Percentiles rank a stretch among this genome's conserved stretches.
phyloP scores from a whole-genome alignment of 1,284 basidiomycete species.

The Ganoderma leucocontextum region DNA sequence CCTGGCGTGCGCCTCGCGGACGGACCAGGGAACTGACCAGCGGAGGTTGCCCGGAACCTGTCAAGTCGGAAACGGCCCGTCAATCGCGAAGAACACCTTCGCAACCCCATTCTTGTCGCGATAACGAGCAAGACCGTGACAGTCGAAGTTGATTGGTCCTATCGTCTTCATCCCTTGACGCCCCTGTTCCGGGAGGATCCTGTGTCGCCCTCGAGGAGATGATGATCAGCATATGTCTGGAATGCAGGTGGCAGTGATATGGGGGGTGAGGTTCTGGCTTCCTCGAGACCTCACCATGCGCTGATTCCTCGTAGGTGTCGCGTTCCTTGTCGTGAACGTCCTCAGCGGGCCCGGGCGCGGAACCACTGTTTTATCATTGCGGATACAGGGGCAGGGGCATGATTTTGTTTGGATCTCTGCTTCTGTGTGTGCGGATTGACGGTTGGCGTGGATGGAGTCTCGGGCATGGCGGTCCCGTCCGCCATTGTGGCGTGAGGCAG shows the following conservation, averaged over 20 bases:
- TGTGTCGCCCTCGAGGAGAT: not conserved
- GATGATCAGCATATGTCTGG: not conserved
- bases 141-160: not conserved
- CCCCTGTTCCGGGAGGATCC: constrained; percentile 7
- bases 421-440: not conserved
- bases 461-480: not conserved
- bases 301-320: not conserved
- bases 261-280: not conserved
- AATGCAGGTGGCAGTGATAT: not conserved
- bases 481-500: constrained; percentile 4
- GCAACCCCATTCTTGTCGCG: not conserved
- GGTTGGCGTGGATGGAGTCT: not conserved
- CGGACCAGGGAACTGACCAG: not conserved
- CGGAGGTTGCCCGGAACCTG: not conserved
- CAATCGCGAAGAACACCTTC: not conserved
- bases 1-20: not conserved
- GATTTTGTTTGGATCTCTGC: not conserved
- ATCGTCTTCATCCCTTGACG: constrained; percentile 9
- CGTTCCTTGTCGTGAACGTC: not conserved
- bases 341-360: not conserved
- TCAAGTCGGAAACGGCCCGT: not conserved
- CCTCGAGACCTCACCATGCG: not conserved
- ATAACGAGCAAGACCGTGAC: not conserved
- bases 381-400: not conserved
- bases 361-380: not conserved